Conservation (phyloP, 2,329 filamentous ascomycete genomes). For the Leptographium flavum region DNA sequence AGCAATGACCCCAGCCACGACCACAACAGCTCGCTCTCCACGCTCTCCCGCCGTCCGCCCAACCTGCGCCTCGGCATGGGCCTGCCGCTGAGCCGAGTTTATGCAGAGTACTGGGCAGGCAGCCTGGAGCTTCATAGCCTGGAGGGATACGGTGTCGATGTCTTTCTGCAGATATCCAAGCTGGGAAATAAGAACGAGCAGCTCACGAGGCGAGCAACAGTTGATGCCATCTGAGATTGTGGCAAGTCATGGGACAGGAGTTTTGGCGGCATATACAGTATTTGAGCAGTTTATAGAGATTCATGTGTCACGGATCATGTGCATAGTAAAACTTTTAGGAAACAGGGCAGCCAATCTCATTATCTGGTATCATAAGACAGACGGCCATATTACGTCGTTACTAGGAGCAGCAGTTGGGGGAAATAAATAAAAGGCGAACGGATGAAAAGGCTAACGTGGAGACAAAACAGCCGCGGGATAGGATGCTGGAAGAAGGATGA, state of each 20-base stretch:
- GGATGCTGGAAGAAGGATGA: slow-evolving; percentile 1
- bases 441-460: slow-evolving; percentile 6
- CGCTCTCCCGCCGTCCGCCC: slow-evolving; percentile 69
- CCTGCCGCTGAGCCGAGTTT: slow-evolving; percentile 81
- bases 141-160: slow-evolving; percentile 91
- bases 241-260: background rate
- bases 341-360: slow-evolving; percentile 23
- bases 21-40: slow-evolving; percentile 52
- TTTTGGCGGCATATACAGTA: background rate
- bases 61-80: slow-evolving; percentile 86
- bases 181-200: slow-evolving; percentile 97
- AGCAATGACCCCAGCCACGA: background rate
- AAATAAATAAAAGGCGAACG: slow-evolving; percentile 3
- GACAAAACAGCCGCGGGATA: slow-evolving; percentile 1
- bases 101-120: slow-evolving; percentile 96
- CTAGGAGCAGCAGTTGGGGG: slow-evolving; percentile 21
- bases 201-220: slow-evolving; percentile 60
- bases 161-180: slow-evolving; percentile 90
- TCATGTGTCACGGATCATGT: background rate
- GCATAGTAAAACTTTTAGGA: slow-evolving; percentile 9
- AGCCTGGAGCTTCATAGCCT: slow-evolving; percentile 81
- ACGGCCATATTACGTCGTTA: slow-evolving; percentile 33
- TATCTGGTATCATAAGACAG: slow-evolving; percentile 35
- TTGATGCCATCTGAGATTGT: slow-evolving; percentile 59
- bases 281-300: background rate